Percentiles rank a stretch among this genome's conserved stretches.
These are phyloP conservation scores for Solanum boliviense DNA, from an alignment of 257 asterid genomes.

Conservation along the genomic window DNA sequence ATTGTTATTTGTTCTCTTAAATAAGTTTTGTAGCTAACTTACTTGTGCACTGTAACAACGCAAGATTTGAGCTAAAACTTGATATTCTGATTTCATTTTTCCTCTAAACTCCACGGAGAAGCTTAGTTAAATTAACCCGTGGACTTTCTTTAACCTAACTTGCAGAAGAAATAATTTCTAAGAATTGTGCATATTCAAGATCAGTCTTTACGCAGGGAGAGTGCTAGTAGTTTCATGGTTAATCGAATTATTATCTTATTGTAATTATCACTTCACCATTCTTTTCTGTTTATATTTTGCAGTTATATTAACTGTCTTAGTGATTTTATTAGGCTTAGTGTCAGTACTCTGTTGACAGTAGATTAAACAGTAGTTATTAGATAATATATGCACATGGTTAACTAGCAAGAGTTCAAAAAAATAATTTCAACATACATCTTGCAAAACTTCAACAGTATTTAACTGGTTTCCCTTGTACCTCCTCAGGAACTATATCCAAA, in stretches of 20 bases:
- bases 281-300: neutral
- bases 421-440: neutral
- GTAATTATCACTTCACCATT: neutral
- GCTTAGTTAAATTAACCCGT: neutral
- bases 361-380: neutral
- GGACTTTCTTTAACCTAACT: neutral
- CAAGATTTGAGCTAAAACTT: neutral
- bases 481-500: conserved; percentile 17
- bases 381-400: neutral
- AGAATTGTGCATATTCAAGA: neutral
- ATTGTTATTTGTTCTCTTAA: neutral
- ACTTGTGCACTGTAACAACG: neutral
- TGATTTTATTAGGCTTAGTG: neutral
- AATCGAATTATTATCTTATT: neutral
- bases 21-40: neutral
- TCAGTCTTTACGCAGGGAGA: neutral
- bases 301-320: neutral
- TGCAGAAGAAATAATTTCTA: neutral
- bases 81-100: neutral
- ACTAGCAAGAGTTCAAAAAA: neutral
- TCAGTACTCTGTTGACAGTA: neutral
- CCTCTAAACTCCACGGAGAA: neutral
- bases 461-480: neutral
- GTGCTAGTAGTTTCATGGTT: neutral
- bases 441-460: neutral